Evolutionary conservation across 2,329 filamentous ascomycete genomes (phyloP).

Genomic region (Xylaria multiplex): DNA sequence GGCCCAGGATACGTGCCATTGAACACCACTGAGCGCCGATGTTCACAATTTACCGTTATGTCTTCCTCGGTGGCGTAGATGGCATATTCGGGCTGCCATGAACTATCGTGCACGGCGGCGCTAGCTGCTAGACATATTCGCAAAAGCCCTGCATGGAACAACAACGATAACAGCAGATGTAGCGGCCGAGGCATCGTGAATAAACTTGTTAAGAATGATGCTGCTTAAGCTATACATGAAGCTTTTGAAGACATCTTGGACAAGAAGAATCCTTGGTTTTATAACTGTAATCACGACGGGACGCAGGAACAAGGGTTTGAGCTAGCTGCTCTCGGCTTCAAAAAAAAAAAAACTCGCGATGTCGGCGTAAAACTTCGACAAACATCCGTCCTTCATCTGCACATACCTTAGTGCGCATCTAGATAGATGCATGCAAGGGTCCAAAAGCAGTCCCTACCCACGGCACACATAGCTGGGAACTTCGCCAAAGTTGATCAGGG

Average conservation of each 20-base stretch:
- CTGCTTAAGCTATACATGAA: slow-evolving; percentile 20
- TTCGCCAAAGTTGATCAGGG: slow-evolving; percentile 23
- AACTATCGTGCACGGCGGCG: slow-evolving; percentile 42
- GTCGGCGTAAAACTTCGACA: slow-evolving; percentile 32
- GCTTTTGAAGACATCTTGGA: slow-evolving; percentile 14
- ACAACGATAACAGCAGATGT: slow-evolving; percentile 38
- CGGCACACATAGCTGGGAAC: slow-evolving; percentile 29
- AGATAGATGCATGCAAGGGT: slow-evolving; percentile 40
- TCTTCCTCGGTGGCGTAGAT: slow-evolving; percentile 49
- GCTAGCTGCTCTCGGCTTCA: slow-evolving; percentile 24
- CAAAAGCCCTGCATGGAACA: slow-evolving; percentile 39
- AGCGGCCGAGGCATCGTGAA: slow-evolving; percentile 43
- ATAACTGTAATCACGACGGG: slow-evolving; percentile 19
- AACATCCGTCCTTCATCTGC: slow-evolving; percentile 32
- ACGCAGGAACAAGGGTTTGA: slow-evolving; percentile 5
- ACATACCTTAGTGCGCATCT: slow-evolving; percentile 22
- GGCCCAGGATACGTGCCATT: slow-evolving; percentile 66
- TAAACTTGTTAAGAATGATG: slow-evolving; percentile 30
- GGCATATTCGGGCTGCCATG: slow-evolving; percentile 48
- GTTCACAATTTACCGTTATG: slow-evolving; percentile 58
- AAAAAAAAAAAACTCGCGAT: slow-evolving; percentile 30
- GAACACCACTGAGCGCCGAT: slow-evolving; percentile 58
- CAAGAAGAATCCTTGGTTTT: slow-evolving; percentile 15
- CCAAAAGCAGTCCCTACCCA: slow-evolving; percentile 28
- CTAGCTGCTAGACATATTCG: slow-evolving; percentile 40